phyloP scores from a whole-genome alignment of 2,329 filamentous ascomycete genomes.

The Chaetothyriales sp. region DNA sequence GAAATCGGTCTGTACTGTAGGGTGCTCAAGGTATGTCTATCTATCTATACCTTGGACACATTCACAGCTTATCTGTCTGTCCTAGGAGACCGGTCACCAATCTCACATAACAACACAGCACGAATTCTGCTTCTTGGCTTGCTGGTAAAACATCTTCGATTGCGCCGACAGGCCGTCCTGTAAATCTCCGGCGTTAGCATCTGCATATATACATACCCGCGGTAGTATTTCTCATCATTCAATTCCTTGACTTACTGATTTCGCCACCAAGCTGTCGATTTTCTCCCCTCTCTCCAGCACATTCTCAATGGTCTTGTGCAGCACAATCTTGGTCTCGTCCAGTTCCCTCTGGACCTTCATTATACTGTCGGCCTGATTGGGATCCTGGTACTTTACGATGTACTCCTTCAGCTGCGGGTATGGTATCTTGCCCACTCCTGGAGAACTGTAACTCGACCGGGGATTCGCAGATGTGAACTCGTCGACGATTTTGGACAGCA shows the following conservation, averaged over 20 bases:
- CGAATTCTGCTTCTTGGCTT: conserved; percentile 49
- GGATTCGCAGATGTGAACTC: conserved; percentile 72
- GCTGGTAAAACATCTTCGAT: conserved; percentile 95
- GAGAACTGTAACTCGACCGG: conserved; percentile 49
- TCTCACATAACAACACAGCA: conserved; percentile 43
- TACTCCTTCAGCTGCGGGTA: conserved; percentile 73
- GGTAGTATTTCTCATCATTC: not conserved
- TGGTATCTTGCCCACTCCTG: conserved; percentile 37
- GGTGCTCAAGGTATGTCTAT: not conserved
- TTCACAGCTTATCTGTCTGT: not conserved
- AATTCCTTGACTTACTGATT: conserved; percentile 40
- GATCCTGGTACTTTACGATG: conserved; percentile 30
- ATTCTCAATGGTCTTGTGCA: conserved; percentile 90
- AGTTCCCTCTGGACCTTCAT: conserved; percentile 93
- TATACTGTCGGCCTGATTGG: conserved; percentile 67
- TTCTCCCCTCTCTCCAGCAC: conserved; percentile 72
- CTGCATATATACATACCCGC: not conserved
- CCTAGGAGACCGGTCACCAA: not conserved
- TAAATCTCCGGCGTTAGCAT: not conserved
- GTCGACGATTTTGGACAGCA: conserved; percentile 75
- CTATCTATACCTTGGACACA: not conserved
- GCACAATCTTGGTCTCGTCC: conserved; percentile 91
- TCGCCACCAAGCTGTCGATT: conserved; percentile 83
- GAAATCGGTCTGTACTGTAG: not conserved
- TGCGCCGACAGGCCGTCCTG: conserved; percentile 67